Conservation (phyloP, 805 yeast species). For the Cyberlindnera nakhonratchasimensis region DNA sequence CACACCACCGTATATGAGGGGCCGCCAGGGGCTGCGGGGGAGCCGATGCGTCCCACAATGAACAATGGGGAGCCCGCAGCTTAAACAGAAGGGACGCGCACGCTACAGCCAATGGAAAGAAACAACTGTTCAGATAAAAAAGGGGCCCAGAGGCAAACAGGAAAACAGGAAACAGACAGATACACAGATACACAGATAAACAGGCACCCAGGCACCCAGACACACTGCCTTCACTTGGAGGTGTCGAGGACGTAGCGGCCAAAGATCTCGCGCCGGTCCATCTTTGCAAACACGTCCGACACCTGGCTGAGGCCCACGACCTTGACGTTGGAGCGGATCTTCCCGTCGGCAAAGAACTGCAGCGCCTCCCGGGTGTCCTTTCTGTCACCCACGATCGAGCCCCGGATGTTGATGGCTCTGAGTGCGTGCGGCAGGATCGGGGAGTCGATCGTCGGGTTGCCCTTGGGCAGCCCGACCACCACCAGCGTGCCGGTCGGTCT, state of each 20-base stretch:
- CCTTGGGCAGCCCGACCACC: constrained; percentile 69
- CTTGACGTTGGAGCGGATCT: constrained; percentile 55
- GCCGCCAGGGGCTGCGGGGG: too few species aligned
- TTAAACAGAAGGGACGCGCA: too few species aligned
- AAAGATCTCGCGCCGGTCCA: constrained; percentile 56
- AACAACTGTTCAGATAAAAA: too few species aligned
- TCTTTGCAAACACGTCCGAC: constrained; percentile 45
- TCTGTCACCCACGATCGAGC: constrained; percentile 70
- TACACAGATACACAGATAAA: too few species aligned
- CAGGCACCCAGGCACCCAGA: too few species aligned
- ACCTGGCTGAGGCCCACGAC: constrained; percentile 50
- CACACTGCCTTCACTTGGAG: constrained; percentile 28
- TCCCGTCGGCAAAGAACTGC: constrained; percentile 61
- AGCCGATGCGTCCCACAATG: too few species aligned
- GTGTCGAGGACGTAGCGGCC: constrained; percentile 62
- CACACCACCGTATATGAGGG: too few species aligned
- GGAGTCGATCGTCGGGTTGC: constrained; percentile 49
- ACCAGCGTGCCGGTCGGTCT: constrained; percentile 66
- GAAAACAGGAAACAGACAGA: too few species aligned
- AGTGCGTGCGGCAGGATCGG: constrained; percentile 33
- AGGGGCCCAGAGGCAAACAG: too few species aligned
- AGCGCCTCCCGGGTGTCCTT: constrained; percentile 46
- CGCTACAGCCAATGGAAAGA: too few species aligned
- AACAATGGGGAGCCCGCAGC: too few species aligned
- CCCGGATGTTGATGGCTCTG: constrained; percentile 43